phyloP scores from a whole-genome alignment of 192 early-diverging fungal genomes.

The Chytriomyces hyalinus region DNA sequence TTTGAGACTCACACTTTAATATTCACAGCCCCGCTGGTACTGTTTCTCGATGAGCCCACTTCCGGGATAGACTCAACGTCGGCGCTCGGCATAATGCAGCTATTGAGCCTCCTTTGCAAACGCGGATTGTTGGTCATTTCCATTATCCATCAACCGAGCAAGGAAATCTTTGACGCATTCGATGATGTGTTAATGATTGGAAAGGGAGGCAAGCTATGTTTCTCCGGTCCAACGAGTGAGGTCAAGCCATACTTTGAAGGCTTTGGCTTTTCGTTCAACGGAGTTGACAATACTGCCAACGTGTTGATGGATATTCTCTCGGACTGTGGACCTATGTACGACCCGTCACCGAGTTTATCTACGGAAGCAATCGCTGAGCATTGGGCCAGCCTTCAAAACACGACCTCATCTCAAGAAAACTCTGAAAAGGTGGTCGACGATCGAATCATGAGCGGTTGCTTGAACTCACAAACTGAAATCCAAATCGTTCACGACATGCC shows the following conservation, averaged over 20 bases:
- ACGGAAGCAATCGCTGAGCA: conserved; percentile 4
- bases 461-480: no score
- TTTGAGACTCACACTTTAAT: no score
- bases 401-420: neutral
- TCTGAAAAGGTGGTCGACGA: no score
- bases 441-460: no score
- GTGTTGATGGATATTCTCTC: conserved; percentile 52
- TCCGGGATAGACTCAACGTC: conserved; percentile 69
- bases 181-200: conserved; percentile 74
- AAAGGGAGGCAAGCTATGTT: conserved; percentile 64
- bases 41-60: conserved; percentile 77
- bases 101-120: conserved; percentile 61
- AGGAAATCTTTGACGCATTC: conserved; percentile 77
- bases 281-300: conserved; percentile 34
- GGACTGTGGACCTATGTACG: conserved; percentile 15
- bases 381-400: neutral
- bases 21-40: conserved; percentile 59
- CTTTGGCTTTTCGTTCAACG: conserved; percentile 4
- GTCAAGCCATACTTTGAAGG: conserved; percentile 38
- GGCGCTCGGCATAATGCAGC: conserved; percentile 59
- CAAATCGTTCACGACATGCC: neutral
- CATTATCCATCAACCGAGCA: conserved; percentile 72
- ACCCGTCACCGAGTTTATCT: neutral
- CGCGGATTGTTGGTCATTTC: conserved; percentile 66
- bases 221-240: conserved; percentile 33